Percentiles rank a stretch among this genome's conserved stretches.
phyloP scores from a whole-genome alignment of 2,329 filamentous ascomycete genomes.

The Aspergillus sergii region DNA sequence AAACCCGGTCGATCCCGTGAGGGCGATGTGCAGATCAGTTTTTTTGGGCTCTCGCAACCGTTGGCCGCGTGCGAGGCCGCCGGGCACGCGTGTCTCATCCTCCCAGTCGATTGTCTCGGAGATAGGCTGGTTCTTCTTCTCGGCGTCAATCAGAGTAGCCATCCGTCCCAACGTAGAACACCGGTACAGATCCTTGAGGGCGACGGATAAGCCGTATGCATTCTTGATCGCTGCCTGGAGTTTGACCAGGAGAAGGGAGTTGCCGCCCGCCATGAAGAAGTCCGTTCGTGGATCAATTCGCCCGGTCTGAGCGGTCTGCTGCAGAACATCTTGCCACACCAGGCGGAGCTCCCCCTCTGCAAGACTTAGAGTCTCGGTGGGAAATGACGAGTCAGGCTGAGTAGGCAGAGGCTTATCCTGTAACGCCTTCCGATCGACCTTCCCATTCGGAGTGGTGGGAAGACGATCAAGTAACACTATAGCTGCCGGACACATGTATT shows the following conservation, averaged over 20 bases:
- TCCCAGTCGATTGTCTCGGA: too few species aligned
- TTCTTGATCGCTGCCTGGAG: constrained; percentile 32
- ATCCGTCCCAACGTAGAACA: neutral
- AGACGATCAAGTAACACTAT: constrained; percentile 24
- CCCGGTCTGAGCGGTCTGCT: neutral
- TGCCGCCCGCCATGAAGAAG: constrained; percentile 33
- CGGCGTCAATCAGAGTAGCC: neutral
- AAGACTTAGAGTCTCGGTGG: too few species aligned
- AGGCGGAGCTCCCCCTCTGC: too few species aligned
- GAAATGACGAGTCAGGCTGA: too few species aligned
- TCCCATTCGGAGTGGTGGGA: constrained; percentile 27
- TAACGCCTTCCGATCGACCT: constrained; percentile 31
- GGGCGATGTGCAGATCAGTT: neutral
- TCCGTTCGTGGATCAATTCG: constrained; percentile 9
- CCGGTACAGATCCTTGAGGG: constrained; percentile 31
- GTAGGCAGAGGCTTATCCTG: constrained; percentile 8
- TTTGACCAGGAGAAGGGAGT: constrained; percentile 30
- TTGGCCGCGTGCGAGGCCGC: constrained; percentile 18
- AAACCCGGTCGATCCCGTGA: constrained; percentile 40
- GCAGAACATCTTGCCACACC: too few species aligned
- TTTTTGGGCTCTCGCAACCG: neutral
- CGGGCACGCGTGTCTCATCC: too few species aligned
- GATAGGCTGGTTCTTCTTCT: neutral
- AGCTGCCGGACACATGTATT: constrained; percentile 37
- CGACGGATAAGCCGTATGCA: neutral